Base-by-base conservation (phyloP, 2,329 filamentous ascomycete species). In the Colletotrichum echinochloae region DNA sequence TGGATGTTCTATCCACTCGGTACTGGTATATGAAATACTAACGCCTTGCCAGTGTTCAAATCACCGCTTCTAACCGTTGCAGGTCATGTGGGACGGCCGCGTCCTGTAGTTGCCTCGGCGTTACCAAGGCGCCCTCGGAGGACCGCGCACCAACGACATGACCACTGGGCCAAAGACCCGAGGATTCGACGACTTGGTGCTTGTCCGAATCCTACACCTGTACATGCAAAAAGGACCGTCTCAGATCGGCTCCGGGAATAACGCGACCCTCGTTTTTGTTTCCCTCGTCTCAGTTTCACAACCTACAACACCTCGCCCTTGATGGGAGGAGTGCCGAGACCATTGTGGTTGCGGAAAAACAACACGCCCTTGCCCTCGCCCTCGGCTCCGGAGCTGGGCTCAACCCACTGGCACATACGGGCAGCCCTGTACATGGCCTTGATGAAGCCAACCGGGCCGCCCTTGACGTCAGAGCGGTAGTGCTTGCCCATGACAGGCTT, bases 291-390 rank as follows among this genome's bases (percentile, higher is more conserved):
- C 23, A 4, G 6, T 54, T 12, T 14, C 44, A 2, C 28, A 28
- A 9, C n/a, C 9, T 54, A 71, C 35, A 46, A 57, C 9, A 63
- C 68, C 60, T 60, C 41, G 11, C 69, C 69, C 69, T 71, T 71
- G 54, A 56, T 81, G 78, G 60, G 69, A 3, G 69, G 54, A 37
- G 90, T 83, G 74, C 96, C 96, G 30, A 97, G 84, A 26, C 94
- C 93, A 83, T 98, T 99, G 77, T 88, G 88, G 88, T 99, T 99
- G 79, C 95, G 91, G 92, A 93, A 99, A 89, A 99, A 98, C 65
- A 97, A 83, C 37, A 99, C 91, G 72, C 92, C 91, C 85, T 94
- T 92, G 80, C 90, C 91, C 77, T 95, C 91, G 41, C 94, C 95
- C 79, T 90, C 83, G 60, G 94, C 93, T 64, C 90, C 94, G 76